Base-by-base conservation (phyloP, 371 early-diverging fungal species). In the Actinomucor elegans region DNA sequence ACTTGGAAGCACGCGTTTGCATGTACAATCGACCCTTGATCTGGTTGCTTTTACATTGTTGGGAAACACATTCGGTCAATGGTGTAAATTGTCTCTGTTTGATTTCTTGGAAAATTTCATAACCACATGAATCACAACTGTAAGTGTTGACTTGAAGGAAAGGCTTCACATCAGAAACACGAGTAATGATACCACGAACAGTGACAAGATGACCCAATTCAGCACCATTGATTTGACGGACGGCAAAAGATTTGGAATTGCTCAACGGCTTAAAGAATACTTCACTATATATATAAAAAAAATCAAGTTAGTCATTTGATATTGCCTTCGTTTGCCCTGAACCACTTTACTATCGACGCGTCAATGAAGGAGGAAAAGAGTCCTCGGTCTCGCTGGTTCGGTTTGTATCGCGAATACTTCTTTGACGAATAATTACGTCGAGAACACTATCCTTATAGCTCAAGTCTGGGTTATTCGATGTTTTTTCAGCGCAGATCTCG, bases 41-140 rank as follows among this genome's bases (percentile, higher is more conserved):
- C 29, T 84, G 83, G 67, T 96, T 95, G 26, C 71, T 83, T 48
- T 85, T 86, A 78, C 99, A 99, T 47, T 83, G 83, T 45, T 81
- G 84, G 21, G 93, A 90, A 28, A 77, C 80, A 75, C 99, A 99
- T 59, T 94, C 92, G n/a, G 85, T 82, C 28, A 98, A 64, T 3
- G 97, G 94, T 42, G 86, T 88, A 71, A 91, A 94, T 49, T 88
- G 86, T 48, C 85, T 81, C 36, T 80, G 70, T 31, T 84, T 90
- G 51, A 98, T 91, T 69, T 96, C 94, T 79, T 99, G 98, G 76
- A 97, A 99, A 44, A 95, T 90, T 78, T 99, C 99, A 70, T 85
- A 77, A 12, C 99, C 98, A 77, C 99, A 99, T 31, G 86, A 79
- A 61, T 99, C 99, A 79, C 99, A 99, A 55, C 87, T 86, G 79